Evolutionary conservation across 176 grass and related monocot species (phyloP).

Genomic region (Oryza longistaminata): DNA sequence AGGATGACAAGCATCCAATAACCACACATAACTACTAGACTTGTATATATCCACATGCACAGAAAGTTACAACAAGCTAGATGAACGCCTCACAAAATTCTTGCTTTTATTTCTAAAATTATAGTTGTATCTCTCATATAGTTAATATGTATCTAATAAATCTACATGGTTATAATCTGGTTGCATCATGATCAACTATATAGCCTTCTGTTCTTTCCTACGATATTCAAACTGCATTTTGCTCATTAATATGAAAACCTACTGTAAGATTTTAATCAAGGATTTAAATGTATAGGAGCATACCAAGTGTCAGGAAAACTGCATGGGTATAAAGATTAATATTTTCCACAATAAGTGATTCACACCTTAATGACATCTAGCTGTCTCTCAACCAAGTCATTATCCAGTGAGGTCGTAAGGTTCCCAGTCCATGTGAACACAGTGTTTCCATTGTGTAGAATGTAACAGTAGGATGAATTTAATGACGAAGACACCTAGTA

Average conservation of each 20-base stretch:
- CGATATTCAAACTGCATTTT: neutral
- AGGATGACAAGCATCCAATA: neutral
- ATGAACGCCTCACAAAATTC: neutral
- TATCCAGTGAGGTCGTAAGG: slow-evolving; percentile 64
- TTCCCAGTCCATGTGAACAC: slow-evolving; percentile 91
- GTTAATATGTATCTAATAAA: neutral
- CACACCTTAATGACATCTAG: slow-evolving; percentile 94
- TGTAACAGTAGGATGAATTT: slow-evolving; percentile 93
- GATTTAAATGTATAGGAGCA: neutral
- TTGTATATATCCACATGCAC: neutral
- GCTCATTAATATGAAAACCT: neutral
- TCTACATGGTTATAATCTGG: neutral
- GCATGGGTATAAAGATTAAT: slow-evolving; percentile 8
- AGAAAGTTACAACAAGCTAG: neutral
- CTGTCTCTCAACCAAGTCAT: slow-evolving; percentile 89
- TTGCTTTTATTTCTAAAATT: neutral
- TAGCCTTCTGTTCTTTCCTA: neutral
- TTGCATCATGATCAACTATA: neutral
- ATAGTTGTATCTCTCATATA: neutral
- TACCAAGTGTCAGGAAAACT: slow-evolving; percentile 5
- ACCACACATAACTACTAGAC: neutral
- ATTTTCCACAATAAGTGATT: slow-evolving; percentile 16
- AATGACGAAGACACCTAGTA: slow-evolving; percentile 75
- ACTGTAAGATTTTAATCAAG: neutral
- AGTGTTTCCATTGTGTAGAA: slow-evolving; percentile 75